A percentile compares a stretch with the other conserved stretches of the same genome.
Evolutionary conservation across 768 basidiomycete genomes (phyloP).

Genomic region (Coprinopsis marcescibilis): DNA sequence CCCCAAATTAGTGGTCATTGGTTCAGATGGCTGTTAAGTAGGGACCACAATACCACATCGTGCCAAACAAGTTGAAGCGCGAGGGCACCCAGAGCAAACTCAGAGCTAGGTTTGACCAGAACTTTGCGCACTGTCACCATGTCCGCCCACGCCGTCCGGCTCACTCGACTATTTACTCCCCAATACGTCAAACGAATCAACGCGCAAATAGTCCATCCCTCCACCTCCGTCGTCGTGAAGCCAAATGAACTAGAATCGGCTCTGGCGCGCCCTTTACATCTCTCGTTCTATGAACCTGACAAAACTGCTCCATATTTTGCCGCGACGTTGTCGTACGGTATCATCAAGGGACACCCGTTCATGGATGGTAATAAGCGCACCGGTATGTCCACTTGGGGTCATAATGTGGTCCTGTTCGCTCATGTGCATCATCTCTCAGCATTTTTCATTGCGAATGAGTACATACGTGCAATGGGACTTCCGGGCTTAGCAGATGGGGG

Average conservation of each 20-base stretch:
- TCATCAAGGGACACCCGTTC: slow-evolving; percentile 27
- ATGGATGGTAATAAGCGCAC: slow-evolving; percentile 27
- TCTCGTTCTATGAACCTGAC: slow-evolving; percentile 24
- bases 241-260: slow-evolving; percentile 28
- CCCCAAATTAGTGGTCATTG: too few species aligned
- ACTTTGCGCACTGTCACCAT: slow-evolving; percentile 4
- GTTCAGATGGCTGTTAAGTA: too few species aligned
- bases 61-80: too few species aligned
- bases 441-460: slow-evolving; percentile 29
- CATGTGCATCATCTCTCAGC: slow-evolving; percentile 12
- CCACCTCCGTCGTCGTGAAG: slow-evolving; percentile 21
- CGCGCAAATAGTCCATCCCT: slow-evolving; percentile 28
- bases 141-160: slow-evolving; percentile 19
- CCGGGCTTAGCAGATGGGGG: slow-evolving; percentile 21
- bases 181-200: slow-evolving; percentile 21
- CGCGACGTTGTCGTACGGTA: slow-evolving; percentile 26
- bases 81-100: neutral
- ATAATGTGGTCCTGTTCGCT: neutral
- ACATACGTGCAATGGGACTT: slow-evolving; percentile 24
- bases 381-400: slow-evolving; percentile 10
- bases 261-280: slow-evolving; percentile 21
- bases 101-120: neutral
- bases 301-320: slow-evolving; percentile 20
- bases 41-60: too few species aligned
- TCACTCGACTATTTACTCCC: slow-evolving; percentile 25